Evolutionary conservation across 1,284 basidiomycete species (phyloP), one percentile per base, ranked within the genome.

Genomic region (Heterobasidion occidentale): DNA sequence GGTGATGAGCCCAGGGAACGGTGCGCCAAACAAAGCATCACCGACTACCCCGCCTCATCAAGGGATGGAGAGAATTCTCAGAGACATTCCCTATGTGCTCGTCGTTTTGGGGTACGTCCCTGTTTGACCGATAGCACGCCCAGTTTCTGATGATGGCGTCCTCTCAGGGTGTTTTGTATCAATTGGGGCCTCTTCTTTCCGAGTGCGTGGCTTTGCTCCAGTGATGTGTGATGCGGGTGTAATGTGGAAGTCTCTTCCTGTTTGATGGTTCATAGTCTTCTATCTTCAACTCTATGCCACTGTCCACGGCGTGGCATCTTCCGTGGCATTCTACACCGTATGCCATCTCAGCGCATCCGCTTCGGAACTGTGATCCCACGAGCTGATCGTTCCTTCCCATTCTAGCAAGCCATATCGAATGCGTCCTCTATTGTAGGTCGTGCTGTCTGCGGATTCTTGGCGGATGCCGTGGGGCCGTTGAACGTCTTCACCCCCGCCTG

Each of bases 211-310:
- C 12, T 47, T 17, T 51, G 17, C 7, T 17, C 27, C 42, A 17
- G 19, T 33, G 35, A 46, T 42, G 53, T 50, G 27, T 8, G 7
- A 11, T 47, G 35, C 15, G 35, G 9, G 52, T 48, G 46, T 38
- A 53, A 12, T 59, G 35, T 27, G 27, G 6, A 27, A 27, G 27
- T 6, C 27, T 27, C 6, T 5, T 5, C 27, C 27, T 6, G 27
- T 27, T 6, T 27, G 27, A 27, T 27, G 27, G 6, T 5, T 27
- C 4, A 5, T 53, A 72, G 70, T 75, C 58, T 76, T 77, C 62
- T 78, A 77, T 59, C 66, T 78, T n/a, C 75, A 78, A 56, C 66
- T 77, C 8, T 76, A 70, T 58, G 67, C 74, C 34, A 66, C 67
- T 14, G 58, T 69, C 14, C 74, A 77, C 59, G 62, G 66, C 3